Evolutionary conservation across 805 yeast species (phyloP), one percentile per base, ranked within the genome.

Genomic region (Sugiyamaella qingdaonensis): DNA sequence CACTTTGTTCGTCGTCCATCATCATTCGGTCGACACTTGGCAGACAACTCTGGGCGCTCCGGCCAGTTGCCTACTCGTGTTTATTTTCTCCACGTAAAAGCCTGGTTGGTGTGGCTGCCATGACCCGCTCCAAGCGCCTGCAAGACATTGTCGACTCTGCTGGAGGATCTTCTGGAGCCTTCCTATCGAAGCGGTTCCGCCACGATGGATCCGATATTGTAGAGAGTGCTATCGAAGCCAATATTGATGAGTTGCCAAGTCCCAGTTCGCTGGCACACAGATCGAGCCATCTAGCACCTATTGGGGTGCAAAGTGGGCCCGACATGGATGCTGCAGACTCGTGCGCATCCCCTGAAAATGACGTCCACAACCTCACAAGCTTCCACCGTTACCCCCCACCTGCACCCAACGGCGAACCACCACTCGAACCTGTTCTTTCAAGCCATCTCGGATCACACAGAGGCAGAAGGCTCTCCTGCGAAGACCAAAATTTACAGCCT

Each of bases 11-110:
- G 16, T 34, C n/a, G 37, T n/a, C 37, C 43, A 10, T 39, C 43
- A 39, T n/a, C 21, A 39, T 39, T 39, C 43, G 24, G 43, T 39
- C 43, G 43, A 39, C 43, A 39, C 24, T 39, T 16, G 11, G 43
- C 43, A 39, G 21, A 39, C 19, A 39, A 14, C 21, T 39, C 13
- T 39, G 16, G 43, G 43, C 43, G 43, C 43, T 39, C 13, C 13
- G 24, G 43, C 43, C 43, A 39, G 24, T 21, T 16, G 43, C 43
- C 43, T 39, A 4, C 9, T 19, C 19, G 37, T n/a, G 16, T 4
- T 14, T 14, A 9, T 34, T 34, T 34, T 13, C 37, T n/a, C 16
- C 16, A n/a, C 37, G 37, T 34, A 14, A 34, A 13, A n/a, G 16
- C 16, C 16, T 14, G 37, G 37, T 34, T 34, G 37, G 37, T 34